Percentiles rank a stretch among this genome's conserved stretches.
phyloP scores from a whole-genome alignment of 2,329 filamentous ascomycete species.

The Neonectria ditissima region DNA sequence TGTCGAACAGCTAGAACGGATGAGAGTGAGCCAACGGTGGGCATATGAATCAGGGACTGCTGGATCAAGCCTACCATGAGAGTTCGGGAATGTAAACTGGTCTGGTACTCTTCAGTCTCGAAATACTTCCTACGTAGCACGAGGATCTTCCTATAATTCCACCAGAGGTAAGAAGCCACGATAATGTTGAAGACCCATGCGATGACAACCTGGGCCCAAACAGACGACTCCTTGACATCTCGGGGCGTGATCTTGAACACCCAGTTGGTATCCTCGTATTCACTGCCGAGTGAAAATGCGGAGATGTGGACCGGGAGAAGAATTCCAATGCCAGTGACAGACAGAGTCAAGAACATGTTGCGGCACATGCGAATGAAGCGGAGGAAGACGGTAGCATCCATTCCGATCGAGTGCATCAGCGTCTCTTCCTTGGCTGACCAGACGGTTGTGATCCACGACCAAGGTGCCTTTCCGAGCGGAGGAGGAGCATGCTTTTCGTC shows the following conservation, averaged over 20 bases:
- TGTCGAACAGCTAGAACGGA: conserved; percentile 76
- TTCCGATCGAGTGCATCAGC: conserved; percentile 83
- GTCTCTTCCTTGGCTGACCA: conserved; percentile 81
- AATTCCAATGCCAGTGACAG: conserved; percentile 78
- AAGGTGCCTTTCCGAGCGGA: conserved; percentile 84
- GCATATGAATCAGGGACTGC: conserved; percentile 1
- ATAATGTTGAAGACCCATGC: conserved; percentile 78
- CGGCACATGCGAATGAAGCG: conserved; percentile 91
- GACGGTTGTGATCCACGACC: conserved; percentile 87
- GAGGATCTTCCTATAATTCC: conserved; percentile 83
- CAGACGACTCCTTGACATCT: conserved; percentile 62
- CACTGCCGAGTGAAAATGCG: conserved; percentile 48
- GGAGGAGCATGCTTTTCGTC: conserved; percentile 92
- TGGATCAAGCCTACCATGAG: conserved; percentile 65
- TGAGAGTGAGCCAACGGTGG: conserved; percentile 17
- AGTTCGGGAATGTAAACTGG: conserved; percentile 82
- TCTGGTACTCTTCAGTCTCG: conserved; percentile 87
- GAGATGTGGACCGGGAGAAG: conserved; percentile 84
- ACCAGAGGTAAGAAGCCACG: conserved; percentile 86
- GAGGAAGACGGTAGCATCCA: conserved; percentile 93
- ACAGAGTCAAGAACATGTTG: conserved; percentile 83
- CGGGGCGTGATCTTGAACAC: conserved; percentile 71
- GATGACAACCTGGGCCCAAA: conserved; percentile 71
- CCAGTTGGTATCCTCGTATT: conserved; percentile 52
- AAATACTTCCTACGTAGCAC: conserved; percentile 82